Evolutionary conservation across 2,329 filamentous ascomycete species (phyloP), one percentile per base, ranked within the genome.

Genomic region (Neonectria magnoliae): DNA sequence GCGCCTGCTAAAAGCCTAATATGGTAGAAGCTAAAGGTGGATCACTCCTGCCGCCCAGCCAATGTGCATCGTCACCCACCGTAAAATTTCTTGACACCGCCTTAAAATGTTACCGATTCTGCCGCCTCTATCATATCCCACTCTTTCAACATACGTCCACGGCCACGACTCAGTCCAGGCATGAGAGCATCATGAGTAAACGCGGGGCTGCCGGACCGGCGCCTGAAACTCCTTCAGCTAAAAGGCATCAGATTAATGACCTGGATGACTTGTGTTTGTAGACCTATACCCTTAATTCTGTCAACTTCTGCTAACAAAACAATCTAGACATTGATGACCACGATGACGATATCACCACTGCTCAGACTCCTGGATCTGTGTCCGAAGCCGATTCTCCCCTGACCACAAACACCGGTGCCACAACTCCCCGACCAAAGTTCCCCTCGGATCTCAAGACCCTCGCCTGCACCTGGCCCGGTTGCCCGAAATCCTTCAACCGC

Each of bases 401-500:
- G 8, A 80, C 78, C 11, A 33, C 56, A 4, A 73, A 74, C 8
- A 76, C 75, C 1, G 75, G 73, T 25, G 76, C 73, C 4, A 79
- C 79, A 1, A 80, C 79, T 4, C 84, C 87, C 4, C 80, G 81
- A 13, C 78, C 81, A 62, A 87, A 85, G 62, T 89, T 88, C 66
- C 90, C 90, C 4, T 92, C 90, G 45, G 92, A 88, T 76, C 84
- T 89, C 63, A 97, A 97, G 82, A 94, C 88, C 5, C 90, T 94
- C 68, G 82, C 83, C 59, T 98, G 95, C 80, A 89, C 91, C 1
- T 90, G 88, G 76, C 86, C 90, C 11, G 87, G 85, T 68, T 98
- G 95, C 76, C 81, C 82, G 62, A 97, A 97, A 80, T 89, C 90
- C 7, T 98, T 96, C 83, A 97, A 97, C 77, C 90, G 95, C 3